phyloP scores from a whole-genome alignment of 1,284 basidiomycete species.

The Ustilago lituana region DNA sequence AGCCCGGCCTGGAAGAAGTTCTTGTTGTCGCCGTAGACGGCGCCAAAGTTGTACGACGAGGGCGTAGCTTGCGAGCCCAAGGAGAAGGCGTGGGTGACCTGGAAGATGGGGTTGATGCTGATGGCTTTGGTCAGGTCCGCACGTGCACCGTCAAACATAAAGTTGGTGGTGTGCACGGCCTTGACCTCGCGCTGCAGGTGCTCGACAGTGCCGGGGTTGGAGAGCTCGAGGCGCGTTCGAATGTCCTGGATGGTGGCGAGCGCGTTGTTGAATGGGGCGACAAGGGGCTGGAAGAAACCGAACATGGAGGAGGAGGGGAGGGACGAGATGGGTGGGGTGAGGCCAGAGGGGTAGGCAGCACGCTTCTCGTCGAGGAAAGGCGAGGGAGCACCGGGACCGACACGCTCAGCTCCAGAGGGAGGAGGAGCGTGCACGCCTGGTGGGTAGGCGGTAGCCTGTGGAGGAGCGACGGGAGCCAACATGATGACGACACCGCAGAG shows the following conservation, averaged over 20 bases:
- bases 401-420: conserved; percentile 42
- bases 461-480: conserved; percentile 38
- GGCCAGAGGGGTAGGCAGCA: conserved; percentile 35
- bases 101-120: conserved; percentile 93
- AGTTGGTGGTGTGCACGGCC: conserved; percentile 90
- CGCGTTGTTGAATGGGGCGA: conserved; percentile 48
- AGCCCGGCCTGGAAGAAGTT: conserved; percentile 90
- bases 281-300: conserved; percentile 54
- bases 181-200: conserved; percentile 62
- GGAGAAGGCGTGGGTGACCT: conserved; percentile 95
- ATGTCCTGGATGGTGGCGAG: conserved; percentile 48
- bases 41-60: conserved; percentile 90
- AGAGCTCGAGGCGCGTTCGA: conserved; percentile 55
- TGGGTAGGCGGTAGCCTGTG: conserved; percentile 45
- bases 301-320: conserved; percentile 45
- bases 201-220: conserved; percentile 65
- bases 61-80: conserved; percentile 73
- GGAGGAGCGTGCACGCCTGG: conserved; percentile 39
- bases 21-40: conserved; percentile 85
- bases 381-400: conserved; percentile 33
- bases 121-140: conserved; percentile 95
- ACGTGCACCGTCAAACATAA: conserved; percentile 93
- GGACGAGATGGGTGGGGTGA: conserved; percentile 43
- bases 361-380: conserved; percentile 50
- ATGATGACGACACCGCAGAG: too few species aligned